Base-by-base conservation (phyloP, 208 protist genomes). In the Trypanosoma lewisi region DNA sequence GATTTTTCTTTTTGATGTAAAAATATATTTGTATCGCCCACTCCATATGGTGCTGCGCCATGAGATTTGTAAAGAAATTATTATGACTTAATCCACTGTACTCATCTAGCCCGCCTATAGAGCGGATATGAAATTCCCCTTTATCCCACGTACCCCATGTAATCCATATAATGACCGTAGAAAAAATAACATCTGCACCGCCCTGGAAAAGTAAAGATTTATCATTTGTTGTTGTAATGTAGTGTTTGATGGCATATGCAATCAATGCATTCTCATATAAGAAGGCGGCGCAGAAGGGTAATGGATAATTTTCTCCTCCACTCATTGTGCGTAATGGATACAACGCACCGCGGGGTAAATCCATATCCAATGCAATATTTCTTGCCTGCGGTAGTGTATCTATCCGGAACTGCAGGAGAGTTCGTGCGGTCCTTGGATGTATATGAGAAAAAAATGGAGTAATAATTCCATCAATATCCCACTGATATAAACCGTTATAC, bases 41-140 rank as follows among this genome's bases (percentile, higher is more conserved):
- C 52, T 83, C 72, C 77, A 97, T 62, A 55, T 94, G 88, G 49
- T 85, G 69, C 73, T 91, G 78, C 16, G 85, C 92, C 83, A 97
- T 89, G 28, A 95, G 27, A 66, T 97, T 97, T 36, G 92, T 97
- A 70, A 95, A 97, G 60, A 91, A 87, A 74, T 94, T 93, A 78
- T 97, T 87, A 78, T 95, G 78, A n/a, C 82, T 77, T 9, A 93
- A 55, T 42, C 82, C 85, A 54, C 77, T 93, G 78, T 95, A 95
- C 52, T 84, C 79, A 64, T 97, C 92, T 30, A 87, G 85, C 7
- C 92, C 87, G 0, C 85, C 83, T 17, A 97, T 89, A 53, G 65
- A 92, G 33, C 89, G 83, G 42, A 97, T 59, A 61, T 95, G 88
- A 48, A 95, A 95, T 44, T 73, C 42, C 12, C 87, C 91, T 39